These are phyloP conservation scores for Digitaria exilis DNA, from an alignment of 202 grass and related monocot genomes.

Conservation along the genomic window DNA sequence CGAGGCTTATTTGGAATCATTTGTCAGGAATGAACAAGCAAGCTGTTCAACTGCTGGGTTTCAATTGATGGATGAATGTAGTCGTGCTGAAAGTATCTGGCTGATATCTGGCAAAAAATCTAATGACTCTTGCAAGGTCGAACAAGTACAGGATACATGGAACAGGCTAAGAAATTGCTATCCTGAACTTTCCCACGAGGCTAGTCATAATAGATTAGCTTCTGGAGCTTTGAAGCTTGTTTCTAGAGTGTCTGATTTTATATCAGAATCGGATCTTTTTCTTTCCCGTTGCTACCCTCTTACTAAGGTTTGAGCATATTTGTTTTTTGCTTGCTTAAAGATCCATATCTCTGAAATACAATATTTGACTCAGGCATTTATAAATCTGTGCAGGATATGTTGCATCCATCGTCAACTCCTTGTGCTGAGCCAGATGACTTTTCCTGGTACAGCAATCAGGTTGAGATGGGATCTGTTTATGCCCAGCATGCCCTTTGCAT, in stretches of 20 bases:
- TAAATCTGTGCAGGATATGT: slow-evolving; percentile 73
- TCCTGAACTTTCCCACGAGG: slow-evolving; percentile 53
- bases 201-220: slow-evolving; percentile 48
- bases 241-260: slow-evolving; percentile 62
- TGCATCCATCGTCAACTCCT: slow-evolving; percentile 57
- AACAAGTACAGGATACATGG: slow-evolving; percentile 79
- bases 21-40: slow-evolving; percentile 47
- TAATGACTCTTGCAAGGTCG: slow-evolving; percentile 44
- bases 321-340: slow-evolving; percentile 26
- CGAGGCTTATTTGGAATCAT: slow-evolving; percentile 55
- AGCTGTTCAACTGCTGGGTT: slow-evolving; percentile 57
- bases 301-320: slow-evolving; percentile 60
- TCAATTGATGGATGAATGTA: slow-evolving; percentile 91
- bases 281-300: slow-evolving; percentile 56
- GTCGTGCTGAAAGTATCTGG: slow-evolving; percentile 63
- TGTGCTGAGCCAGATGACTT: slow-evolving; percentile 59
- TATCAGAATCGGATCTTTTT: slow-evolving; percentile 85
- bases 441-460: slow-evolving; percentile 61
- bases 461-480: slow-evolving; percentile 91
- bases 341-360: slow-evolving; percentile 14
- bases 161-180: slow-evolving; percentile 56
- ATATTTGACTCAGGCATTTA: slow-evolving; percentile 27
- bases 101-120: slow-evolving; percentile 47
- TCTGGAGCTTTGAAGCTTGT: slow-evolving; percentile 60
- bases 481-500: slow-evolving; percentile 74